Base-by-base conservation (phyloP, 768 basidiomycete species). In the Sarcomyxa edulis region DNA sequence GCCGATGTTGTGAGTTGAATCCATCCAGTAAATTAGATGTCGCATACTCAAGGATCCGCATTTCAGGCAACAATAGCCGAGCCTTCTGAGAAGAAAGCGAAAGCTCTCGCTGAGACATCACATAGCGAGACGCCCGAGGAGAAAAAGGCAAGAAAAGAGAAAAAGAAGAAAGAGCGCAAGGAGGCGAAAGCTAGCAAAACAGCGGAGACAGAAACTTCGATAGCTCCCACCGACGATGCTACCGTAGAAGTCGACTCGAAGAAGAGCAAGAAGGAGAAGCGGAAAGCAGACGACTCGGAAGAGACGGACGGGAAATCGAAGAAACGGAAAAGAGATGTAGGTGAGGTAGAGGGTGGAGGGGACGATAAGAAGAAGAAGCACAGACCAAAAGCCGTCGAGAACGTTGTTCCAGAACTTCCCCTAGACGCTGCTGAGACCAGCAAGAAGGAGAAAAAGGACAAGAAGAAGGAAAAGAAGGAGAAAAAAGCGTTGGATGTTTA, bases 31-130 rank as follows among this genome's bases (percentile, higher is more conserved):
- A 22, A 28, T 16, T 14, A n/a, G 12, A 25, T n/a, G 7, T 9
- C 11, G 14, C 23, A 14, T 29, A n/a, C n/a, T 12, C 5, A 28
- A 22, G 9, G 7, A 26, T 6, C n/a, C 10, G 26, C 20, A 2
- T 7, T 30, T 6, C 9, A 16, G 30, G n/a, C 29, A 14, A 23
- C 39, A 10, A 12, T 12, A 14, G 24, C 26, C 18, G 47, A 43
- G 38, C 45, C 45, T 19, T 43, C 48, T 4, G 49, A 39, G 22
- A 60, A 65, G 56, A 63, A 61, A 47, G 44, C 50, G 6, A 68
- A 65, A 42, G 30, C 47, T 10, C 32, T 38, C 2, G 46, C 53
- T 4, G 44, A 50, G 21, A 23, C 30, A 15, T 40, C 23, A 23
- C 30, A 15, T 40, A 21, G 27, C 23, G 30, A 3, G 50, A 52